Evolutionary conservation across 2,329 filamentous ascomycete genomes (phyloP), one percentile per base, ranked within the genome.

Genomic region (Fusarium siculi): DNA sequence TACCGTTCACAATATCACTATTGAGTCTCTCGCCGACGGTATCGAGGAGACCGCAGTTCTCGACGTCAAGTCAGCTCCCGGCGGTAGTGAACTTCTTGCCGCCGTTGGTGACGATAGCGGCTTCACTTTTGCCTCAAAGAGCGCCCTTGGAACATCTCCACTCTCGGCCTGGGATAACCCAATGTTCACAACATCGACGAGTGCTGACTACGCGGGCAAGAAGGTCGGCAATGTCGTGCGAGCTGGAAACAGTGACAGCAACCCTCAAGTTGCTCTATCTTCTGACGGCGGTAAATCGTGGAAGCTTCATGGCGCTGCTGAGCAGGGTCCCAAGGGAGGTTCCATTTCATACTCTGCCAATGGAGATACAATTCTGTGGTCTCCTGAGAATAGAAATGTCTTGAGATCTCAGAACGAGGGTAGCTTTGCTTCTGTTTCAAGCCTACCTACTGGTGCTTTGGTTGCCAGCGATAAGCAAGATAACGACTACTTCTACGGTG

Each of bases 401-500:
- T 78, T 85, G 56, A 81, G 82, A 53, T 86, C 85, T 2, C 78
- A 82, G 52, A 76, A 82, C 65, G 78, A 84, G 66, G 79, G 77
- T 18, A 77, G 80, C 8, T 89, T 89, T 73, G 78, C 81, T 7
- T 74, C 83, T 2, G 84, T 89, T 2, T 82, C 84, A 0, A 81
- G 82, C 44, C 77, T 89, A 0, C 83, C 86, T 3, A 80, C 82
- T 0, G 81, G 81, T 14, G 84, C 87, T 2, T 80, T 84, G 9
- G 85, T 90, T 56, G 88, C 87, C 10, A 84, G 86, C 14, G 88
- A 90, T 76, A 89, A 88, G 79, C 82, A 84, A 55, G 83, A 87
- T 50, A 85, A 85, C 54, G 84, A 83, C 16, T 82, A 85, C 59
- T 89, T 90, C 75, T 90, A 90, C 75, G 87, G 80, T 21, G 87